Base-by-base conservation (phyloP, 2,329 filamentous ascomycete species). In the Hypoxylon sp. region DNA sequence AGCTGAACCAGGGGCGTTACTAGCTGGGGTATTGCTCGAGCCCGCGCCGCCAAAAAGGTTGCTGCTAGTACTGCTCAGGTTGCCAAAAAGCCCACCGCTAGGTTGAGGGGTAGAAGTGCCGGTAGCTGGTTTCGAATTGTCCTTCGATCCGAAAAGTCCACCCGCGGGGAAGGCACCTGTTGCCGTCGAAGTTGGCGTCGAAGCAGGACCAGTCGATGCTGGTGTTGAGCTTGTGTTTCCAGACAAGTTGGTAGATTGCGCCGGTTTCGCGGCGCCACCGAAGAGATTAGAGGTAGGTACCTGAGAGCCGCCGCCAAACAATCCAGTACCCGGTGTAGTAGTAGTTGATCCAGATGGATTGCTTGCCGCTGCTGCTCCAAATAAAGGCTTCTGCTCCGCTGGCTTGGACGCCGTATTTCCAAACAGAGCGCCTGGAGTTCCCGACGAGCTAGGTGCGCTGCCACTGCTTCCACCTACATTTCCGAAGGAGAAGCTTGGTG, bases 401-500 rank as follows among this genome's bases (percentile, higher is more conserved):
- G 78, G 74, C 47, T 77, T 78, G 3, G 72, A 69, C 37, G 66
- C 70, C 16, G 70, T 37, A 55, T 70, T 75, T 37, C 79, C 77
- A 69, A 82, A 81, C n/a, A 81, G 58, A 16, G 71, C 67, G 37
- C 63, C 41, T 11, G 71, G 1, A 50, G 70, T 61, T 51, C 63
- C 62, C 7, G 71, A 61, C 2, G 75, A 62, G 53, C 16, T n/a
- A n/a, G 72, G 30, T 39, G 74, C 50, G 16, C 72, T 63, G 25
- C 66, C 67, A 46, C 60, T 73, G 29, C 61, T 61, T 61, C 68
- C 72, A 21, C 70, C 69, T 69, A 66, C 2, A 30, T 56, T 69
- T 41, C 79, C 79, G 65, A 86, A 86, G 8, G 79, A 79, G 72
- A 85, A 84, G 7, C 69, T 63, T 23, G 81, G 71, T 23, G 77